Evolutionary conservation across 768 basidiomycete species (phyloP).

Genomic region (Fibroporia radiculosa): DNA sequence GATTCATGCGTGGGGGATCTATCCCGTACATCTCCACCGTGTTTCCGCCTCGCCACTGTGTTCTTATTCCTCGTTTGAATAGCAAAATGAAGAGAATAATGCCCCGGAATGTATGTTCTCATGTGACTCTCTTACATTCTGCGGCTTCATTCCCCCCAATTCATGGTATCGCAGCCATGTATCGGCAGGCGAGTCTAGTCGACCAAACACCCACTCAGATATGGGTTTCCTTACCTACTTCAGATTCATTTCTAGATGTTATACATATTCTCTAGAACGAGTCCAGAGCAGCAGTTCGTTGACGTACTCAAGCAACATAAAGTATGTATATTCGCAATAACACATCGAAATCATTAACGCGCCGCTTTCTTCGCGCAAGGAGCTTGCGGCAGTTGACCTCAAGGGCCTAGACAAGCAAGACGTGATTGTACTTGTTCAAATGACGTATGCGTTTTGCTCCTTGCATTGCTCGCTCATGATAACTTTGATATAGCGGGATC

Average conservation of each 20-base stretch:
- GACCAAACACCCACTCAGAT: no score
- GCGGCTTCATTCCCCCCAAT: no score
- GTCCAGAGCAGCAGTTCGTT: background rate
- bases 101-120: background rate
- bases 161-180: background rate
- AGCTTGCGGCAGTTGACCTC: background rate
- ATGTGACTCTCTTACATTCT: no score
- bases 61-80: background rate
- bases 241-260: background rate
- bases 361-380: background rate
- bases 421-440: background rate
- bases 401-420: background rate
- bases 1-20: background rate
- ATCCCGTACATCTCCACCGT: no score
- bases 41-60: no score
- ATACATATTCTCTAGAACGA: background rate
- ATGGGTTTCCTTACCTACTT: no score
- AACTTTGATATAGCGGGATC: no score
- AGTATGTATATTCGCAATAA: background rate
- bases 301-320: background rate
- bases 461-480: no score
- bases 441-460: background rate
- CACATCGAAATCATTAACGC: no score
- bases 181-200: background rate
- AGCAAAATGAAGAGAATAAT: background rate